Evolutionary conservation across 495 filamentous ascomycete genomes (phyloP), one percentile per base, ranked within the genome.

Genomic region (Thermochaetoides thermophila): DNA sequence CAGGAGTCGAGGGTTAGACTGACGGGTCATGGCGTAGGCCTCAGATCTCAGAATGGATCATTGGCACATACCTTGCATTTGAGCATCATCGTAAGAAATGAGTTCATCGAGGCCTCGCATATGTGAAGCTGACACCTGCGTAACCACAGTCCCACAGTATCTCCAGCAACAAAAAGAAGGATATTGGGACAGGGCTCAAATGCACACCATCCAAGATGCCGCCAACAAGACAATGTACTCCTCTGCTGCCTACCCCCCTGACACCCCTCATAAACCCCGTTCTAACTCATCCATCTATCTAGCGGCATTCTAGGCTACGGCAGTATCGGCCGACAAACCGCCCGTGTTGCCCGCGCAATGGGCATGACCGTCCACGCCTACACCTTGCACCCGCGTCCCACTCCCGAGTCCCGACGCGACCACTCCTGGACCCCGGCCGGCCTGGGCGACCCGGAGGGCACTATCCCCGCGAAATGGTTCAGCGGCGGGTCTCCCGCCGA

Each of bases 271-370:
- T 14, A 5, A 14, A 27, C 15, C 14, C 17, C 24, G 15, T 12
- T 5, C 33, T 22, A 9, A 15, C 11, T 5, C 5, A 29, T 14
- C 12, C 19, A 15, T 10, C 12, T 17, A 17, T n/a, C 12, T 20
- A 66, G 81, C 16, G 82, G 83, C 7, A 79, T 91, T 23, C 62
- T 92, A 4, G 84, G 84, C 4, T 91, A 91, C 52, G 82, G 85
- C 17, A 74, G 73, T 43, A 92, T 94, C 37, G 83, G 83, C 2
- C 62, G 82, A 7, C 83, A 87, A 38, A 71, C 76, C 25, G 84
- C 70, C 12, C 69, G 78, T 11, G 64, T 91, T 3, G 72, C 71
- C 7, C 63, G 67, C 3, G 78, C 80, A 6, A 55, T 91, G 46
- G 85, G 85, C 5, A 84, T 84, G 74, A 66, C 70, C 5, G 74